phyloP scores from a whole-genome alignment of 345 rosid genomes.

The Eutrema heterophyllum region DNA sequence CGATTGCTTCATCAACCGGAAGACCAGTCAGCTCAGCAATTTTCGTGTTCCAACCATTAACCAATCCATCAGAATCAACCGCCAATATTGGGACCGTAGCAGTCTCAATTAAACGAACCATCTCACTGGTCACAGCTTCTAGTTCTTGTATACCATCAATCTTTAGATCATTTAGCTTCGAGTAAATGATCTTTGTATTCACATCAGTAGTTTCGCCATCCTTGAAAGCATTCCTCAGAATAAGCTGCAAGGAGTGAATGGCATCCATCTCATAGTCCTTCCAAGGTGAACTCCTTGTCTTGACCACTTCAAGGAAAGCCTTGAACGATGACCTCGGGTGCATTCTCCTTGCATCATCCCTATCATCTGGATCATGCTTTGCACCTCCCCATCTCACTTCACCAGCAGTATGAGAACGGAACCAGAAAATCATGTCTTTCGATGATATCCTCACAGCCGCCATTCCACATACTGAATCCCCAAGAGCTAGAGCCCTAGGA shows the following conservation, averaged over 20 bases:
- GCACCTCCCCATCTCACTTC: slow-evolving; percentile 97
- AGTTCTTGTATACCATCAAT: slow-evolving; percentile 82
- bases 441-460: slow-evolving; percentile 86
- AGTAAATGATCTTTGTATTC: slow-evolving; percentile 45
- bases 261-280: slow-evolving; percentile 97
- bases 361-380: slow-evolving; percentile 71
- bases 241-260: slow-evolving; percentile 93
- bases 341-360: slow-evolving; percentile 81
- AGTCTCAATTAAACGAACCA: slow-evolving; percentile 93
- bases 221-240: slow-evolving; percentile 74
- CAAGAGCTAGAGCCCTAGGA: slow-evolving; percentile 65
- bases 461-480: slow-evolving; percentile 88
- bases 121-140: slow-evolving; percentile 93
- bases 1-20: slow-evolving; percentile 75
- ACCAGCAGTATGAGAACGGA: slow-evolving; percentile 81
- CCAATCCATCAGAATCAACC: slow-evolving; percentile 75
- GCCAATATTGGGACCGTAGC: slow-evolving; percentile 91
- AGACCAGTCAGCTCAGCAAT: slow-evolving; percentile 85
- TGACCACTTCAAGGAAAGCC: slow-evolving; percentile 91
- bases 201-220: slow-evolving; percentile 45
- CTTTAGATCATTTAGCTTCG: slow-evolving; percentile 68
- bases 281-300: slow-evolving; percentile 87
- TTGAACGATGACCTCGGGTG: slow-evolving; percentile 95
- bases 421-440: slow-evolving; percentile 85
- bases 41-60: slow-evolving; percentile 95